Evolutionary conservation across 163 green algal species (phyloP).

Genomic region (Volvox carteri): DNA sequence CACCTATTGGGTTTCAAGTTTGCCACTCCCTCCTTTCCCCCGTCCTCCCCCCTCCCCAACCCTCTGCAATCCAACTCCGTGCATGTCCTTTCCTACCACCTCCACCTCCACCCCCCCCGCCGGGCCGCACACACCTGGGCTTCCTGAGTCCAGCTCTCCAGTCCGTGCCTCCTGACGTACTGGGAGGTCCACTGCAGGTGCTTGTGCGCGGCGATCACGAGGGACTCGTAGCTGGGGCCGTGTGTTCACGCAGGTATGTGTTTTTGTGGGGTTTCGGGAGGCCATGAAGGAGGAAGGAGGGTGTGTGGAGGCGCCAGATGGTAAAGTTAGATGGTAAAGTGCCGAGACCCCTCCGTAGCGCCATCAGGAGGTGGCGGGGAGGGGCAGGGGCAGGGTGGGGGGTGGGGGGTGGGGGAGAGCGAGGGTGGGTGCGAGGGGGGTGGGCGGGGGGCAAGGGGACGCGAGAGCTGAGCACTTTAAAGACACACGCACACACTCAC

Average conservation of each 20-base stretch:
- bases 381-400: background rate
- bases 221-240: background rate
- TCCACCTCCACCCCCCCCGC: too few species aligned
- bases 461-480: too few species aligned
- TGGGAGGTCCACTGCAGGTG: slow-evolving; percentile 54
- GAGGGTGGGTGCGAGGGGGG: too few species aligned
- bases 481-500: too few species aligned
- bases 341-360: background rate
- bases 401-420: background rate
- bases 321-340: too few species aligned
- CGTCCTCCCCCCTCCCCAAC: background rate
- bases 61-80: background rate
- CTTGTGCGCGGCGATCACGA: slow-evolving; percentile 50
- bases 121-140: too few species aligned
- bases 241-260: too few species aligned
- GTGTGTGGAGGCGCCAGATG: background rate
- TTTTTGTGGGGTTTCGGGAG: too few species aligned
- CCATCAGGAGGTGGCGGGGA: background rate
- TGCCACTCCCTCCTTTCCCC: background rate
- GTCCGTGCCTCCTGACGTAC: slow-evolving; percentile 62
- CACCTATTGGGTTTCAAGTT: too few species aligned
- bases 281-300: too few species aligned
- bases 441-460: too few species aligned
- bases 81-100: too few species aligned
- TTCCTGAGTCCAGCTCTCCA: slow-evolving; percentile 59